phyloP scores from a whole-genome alignment of 805 yeast genomes.

The Candida multigemmis region DNA sequence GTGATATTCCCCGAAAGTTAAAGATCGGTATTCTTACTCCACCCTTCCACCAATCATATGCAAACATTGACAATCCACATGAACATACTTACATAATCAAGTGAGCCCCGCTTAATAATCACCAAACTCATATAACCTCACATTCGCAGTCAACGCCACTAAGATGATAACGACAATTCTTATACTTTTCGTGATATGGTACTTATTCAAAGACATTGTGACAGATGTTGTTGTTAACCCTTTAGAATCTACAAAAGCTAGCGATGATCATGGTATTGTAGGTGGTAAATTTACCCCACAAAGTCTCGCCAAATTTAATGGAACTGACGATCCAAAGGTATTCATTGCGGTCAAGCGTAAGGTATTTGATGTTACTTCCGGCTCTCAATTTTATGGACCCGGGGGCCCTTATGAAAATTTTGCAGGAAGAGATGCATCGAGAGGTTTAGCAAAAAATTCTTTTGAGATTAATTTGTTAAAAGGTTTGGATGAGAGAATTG shows the following conservation, averaged over 20 bases:
- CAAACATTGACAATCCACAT: too few species aligned
- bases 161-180: slow-evolving; percentile 19
- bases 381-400: slow-evolving; percentile 87
- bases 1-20: too few species aligned
- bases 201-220: slow-evolving; percentile 20
- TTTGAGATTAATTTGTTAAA: slow-evolving; percentile 64
- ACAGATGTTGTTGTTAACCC: slow-evolving; percentile 19
- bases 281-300: slow-evolving; percentile 61
- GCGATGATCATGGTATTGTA: slow-evolving; percentile 20
- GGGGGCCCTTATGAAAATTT: slow-evolving; percentile 91
- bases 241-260: slow-evolving; percentile 12
- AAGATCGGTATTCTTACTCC: too few species aligned
- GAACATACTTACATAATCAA: too few species aligned
- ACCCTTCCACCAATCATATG: too few species aligned
- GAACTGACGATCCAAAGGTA: slow-evolving; percentile 71
- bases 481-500: slow-evolving; percentile 71
- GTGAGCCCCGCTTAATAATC: too few species aligned
- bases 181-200: slow-evolving; percentile 19
- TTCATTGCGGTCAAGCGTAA: slow-evolving; percentile 79
- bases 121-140: too few species aligned
- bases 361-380: slow-evolving; percentile 76
- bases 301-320: slow-evolving; percentile 68
- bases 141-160: too few species aligned
- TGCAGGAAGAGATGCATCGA: slow-evolving; percentile 92
- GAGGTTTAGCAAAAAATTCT: slow-evolving; percentile 85